Conservation (phyloP, 306 rosid genomes). For the Amphicarpaea edgeworthii region DNA sequence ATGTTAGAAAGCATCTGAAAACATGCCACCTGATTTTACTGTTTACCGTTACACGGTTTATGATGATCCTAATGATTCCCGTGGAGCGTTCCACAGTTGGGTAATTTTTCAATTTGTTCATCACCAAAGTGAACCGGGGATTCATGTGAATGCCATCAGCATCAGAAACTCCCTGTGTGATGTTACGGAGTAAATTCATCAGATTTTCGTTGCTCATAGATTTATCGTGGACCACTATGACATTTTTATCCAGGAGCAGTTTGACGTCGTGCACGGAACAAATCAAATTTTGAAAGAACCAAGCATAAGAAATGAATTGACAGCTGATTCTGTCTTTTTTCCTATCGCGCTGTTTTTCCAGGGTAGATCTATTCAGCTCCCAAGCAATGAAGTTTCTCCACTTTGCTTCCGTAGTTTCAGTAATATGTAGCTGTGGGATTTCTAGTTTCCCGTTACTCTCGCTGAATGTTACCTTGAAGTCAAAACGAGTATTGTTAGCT, state of each 20-base stretch:
- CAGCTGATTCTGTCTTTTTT: neutral
- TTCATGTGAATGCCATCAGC: neutral
- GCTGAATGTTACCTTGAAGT: neutral
- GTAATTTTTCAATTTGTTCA: neutral
- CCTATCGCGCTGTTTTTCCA: neutral
- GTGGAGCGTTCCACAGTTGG: neutral
- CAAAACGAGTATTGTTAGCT: too few species aligned
- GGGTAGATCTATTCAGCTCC: neutral
- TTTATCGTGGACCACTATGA: neutral
- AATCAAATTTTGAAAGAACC: neutral
- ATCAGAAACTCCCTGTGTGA: neutral
- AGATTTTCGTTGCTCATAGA: neutral
- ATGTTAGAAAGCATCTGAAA: neutral
- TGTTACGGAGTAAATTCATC: neutral
- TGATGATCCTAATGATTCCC: too few species aligned
- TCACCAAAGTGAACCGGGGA: neutral
- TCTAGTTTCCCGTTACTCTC: neutral
- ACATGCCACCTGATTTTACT: neutral
- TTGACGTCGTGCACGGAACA: neutral
- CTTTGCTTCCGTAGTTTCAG: neutral
- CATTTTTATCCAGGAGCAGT: neutral
- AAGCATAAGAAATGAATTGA: neutral
- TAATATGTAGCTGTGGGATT: neutral
- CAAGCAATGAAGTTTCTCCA: constrained; percentile 2
- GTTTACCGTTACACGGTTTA: neutral